Conservation (phyloP, 257 asterid species). For the Solanum chiquidenum region DNA sequence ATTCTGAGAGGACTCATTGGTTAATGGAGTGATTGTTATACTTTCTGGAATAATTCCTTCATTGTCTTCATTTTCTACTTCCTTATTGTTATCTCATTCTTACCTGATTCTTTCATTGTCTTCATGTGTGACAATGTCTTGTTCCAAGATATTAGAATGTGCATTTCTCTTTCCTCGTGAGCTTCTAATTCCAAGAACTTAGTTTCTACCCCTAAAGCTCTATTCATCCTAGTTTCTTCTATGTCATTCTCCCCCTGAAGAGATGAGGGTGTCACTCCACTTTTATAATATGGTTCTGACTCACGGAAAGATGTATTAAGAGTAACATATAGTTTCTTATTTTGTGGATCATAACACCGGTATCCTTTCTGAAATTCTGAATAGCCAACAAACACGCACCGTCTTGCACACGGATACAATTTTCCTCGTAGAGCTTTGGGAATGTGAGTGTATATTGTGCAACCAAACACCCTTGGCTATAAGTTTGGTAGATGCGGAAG, state of each 20-base stretch:
- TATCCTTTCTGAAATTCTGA: background rate
- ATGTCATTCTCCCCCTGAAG: background rate
- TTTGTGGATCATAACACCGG: background rate
- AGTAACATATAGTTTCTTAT: background rate
- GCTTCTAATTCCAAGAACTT: background rate
- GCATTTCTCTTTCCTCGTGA: background rate
- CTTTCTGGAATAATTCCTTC: background rate
- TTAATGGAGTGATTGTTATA: background rate
- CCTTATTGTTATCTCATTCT: background rate
- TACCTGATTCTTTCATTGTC: background rate
- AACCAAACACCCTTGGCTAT: background rate
- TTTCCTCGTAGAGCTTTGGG: background rate
- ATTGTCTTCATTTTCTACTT: background rate
- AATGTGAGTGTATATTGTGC: background rate
- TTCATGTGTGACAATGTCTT: background rate
- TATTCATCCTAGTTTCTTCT: too few relatives aligned
- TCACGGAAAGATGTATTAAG: background rate
- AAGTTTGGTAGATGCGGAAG: background rate
- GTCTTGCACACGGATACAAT: background rate
- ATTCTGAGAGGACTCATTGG: background rate
- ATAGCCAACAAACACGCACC: background rate
- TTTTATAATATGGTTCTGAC: background rate
- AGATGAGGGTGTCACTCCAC: background rate
- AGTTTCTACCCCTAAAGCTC: background rate
- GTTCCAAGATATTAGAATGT: background rate